Percentiles rank a stretch among this genome's conserved stretches.
phyloP scores from a whole-genome alignment of 2,329 filamentous ascomycete genomes.

The Fusarium tupiense region DNA sequence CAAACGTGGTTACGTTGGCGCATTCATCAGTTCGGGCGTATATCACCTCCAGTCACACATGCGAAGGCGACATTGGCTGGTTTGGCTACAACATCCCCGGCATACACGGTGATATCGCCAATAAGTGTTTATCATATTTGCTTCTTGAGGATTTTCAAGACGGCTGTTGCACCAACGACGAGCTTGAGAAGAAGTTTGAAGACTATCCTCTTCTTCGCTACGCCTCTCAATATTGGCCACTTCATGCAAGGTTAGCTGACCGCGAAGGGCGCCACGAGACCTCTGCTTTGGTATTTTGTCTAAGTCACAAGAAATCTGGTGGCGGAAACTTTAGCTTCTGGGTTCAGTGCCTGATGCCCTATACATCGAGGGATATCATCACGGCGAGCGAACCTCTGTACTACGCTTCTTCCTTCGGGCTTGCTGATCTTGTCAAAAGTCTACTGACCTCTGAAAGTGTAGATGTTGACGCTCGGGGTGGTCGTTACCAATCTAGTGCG shows the following conservation, averaged over 20 bases:
- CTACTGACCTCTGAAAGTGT: fast-evolving
- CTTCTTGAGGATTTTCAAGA: neutral
- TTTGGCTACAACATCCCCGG: neutral
- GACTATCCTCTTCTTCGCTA: neutral
- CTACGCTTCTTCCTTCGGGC: neutral
- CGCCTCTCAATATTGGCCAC: neutral
- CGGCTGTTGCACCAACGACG: neutral
- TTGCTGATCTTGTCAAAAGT: neutral
- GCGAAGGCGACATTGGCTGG: neutral
- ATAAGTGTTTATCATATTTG: neutral
- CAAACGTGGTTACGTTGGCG: neutral
- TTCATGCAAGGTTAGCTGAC: neutral
- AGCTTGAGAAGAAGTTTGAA: neutral
- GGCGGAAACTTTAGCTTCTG: neutral
- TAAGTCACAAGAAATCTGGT: neutral
- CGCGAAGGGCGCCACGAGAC: neutral
- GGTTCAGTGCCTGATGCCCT: neutral
- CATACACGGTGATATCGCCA: neutral
- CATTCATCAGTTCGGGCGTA: neutral
- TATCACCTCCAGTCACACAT: neutral
- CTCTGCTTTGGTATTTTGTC: fast-evolving
- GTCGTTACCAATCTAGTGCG: neutral
- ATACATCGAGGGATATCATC: neutral
- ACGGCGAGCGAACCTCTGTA: neutral
- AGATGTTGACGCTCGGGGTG: neutral